These are phyloP conservation scores for Hippophae rhamnoides DNA, from an alignment of 306 rosid species.

Conservation along the genomic window DNA sequence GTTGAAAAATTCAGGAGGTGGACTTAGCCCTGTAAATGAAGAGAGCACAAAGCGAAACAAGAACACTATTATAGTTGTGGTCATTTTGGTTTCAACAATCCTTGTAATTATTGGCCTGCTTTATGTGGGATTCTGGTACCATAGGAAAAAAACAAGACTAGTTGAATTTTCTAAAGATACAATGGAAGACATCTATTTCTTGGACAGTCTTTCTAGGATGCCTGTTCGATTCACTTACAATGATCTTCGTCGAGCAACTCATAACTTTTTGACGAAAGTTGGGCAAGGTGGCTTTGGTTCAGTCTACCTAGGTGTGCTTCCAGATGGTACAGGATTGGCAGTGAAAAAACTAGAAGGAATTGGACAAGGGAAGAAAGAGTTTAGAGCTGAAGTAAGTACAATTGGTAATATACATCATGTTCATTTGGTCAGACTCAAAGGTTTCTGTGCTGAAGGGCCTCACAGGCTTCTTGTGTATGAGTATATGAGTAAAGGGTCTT, in stretches of 20 bases:
- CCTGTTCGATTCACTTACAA: conserved; percentile 37
- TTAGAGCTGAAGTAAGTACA: conserved; percentile 28
- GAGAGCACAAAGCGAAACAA: conserved; percentile 11
- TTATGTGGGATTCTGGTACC: conserved; percentile 23
- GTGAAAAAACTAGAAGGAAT: conserved; percentile 30
- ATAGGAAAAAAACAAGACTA: conserved; percentile 19
- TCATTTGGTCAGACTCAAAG: conserved; percentile 25
- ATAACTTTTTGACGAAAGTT: conserved; percentile 38
- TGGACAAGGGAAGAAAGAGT: conserved; percentile 29
- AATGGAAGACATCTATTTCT: conserved; percentile 39
- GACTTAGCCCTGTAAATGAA: neutral
- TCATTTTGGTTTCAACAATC: conserved; percentile 19
- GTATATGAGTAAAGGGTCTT: conserved; percentile 63
- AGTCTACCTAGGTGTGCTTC: conserved; percentile 39
- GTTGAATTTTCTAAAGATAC: conserved; percentile 21
- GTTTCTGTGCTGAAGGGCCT: conserved; percentile 52
- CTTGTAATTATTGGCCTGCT: conserved; percentile 16
- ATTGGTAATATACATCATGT: conserved; percentile 32
- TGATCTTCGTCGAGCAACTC: conserved; percentile 35
- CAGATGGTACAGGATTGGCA: conserved; percentile 33
- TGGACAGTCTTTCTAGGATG: conserved; percentile 31
- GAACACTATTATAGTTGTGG: conserved; percentile 20
- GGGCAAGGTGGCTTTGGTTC: conserved; percentile 61
- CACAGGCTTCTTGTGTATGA: conserved; percentile 57
- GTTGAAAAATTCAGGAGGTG: neutral